Conservation (phyloP, 768 basidiomycete genomes). For the Pisolithus marmoratus region DNA sequence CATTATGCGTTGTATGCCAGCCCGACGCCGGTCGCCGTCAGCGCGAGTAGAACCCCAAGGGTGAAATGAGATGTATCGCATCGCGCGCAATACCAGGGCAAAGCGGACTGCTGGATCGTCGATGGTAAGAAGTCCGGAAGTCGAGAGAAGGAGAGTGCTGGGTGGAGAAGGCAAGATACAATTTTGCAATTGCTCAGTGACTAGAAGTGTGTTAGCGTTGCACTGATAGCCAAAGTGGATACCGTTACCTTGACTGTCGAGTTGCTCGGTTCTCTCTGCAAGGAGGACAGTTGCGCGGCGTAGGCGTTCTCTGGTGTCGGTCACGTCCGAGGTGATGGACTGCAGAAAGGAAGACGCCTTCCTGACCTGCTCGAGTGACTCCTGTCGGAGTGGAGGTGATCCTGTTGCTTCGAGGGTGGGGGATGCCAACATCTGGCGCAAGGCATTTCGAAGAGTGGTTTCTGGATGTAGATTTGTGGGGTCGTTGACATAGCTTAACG, state of each 20-base stretch:
- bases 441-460: conserved; percentile 65
- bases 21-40: conserved; percentile 49
- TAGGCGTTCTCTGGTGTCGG: conserved; percentile 32
- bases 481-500: conserved; percentile 59
- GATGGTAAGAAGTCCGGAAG: conserved; percentile 28
- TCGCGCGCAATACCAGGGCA: conserved; percentile 45
- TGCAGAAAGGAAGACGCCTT: conserved; percentile 24
- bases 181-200: conserved; percentile 36
- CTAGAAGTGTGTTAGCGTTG: conserved; percentile 20
- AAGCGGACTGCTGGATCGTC: conserved; percentile 30
- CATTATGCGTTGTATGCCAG: conserved; percentile 43
- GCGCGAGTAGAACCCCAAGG: conserved; percentile 73
- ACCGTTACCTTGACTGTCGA: conserved; percentile 42
- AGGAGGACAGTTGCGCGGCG: conserved; percentile 34
- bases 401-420: conserved; percentile 8
- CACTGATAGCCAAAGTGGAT: too few species aligned
- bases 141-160: conserved; percentile 46
- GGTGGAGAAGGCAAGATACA: conserved; percentile 38
- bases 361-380: conserved; percentile 30
- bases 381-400: conserved; percentile 15
- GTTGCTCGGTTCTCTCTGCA: conserved; percentile 29
- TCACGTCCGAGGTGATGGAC: conserved; percentile 28
- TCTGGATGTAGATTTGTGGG: conserved; percentile 70
- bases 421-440: conserved; percentile 43
- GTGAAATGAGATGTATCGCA: conserved; percentile 66